Evolutionary conservation across 1,139 yeast species (phyloP).

Genomic region (Scheffersomyces segobiensis): DNA sequence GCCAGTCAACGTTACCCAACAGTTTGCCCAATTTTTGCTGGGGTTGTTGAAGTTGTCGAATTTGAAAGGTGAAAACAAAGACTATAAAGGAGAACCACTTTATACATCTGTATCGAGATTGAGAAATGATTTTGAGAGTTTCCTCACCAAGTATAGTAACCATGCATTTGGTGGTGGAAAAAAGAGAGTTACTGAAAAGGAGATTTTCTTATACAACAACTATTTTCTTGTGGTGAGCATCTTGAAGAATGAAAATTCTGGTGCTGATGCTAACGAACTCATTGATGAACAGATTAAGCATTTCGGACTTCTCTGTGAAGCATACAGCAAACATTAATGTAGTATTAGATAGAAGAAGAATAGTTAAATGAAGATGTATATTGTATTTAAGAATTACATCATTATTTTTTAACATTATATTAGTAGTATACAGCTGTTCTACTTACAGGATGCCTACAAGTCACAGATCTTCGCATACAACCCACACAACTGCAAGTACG

Average conservation of each 20-base stretch:
- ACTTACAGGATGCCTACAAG: neutral
- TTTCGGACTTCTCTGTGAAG: constrained; percentile 60
- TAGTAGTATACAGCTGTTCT: neutral
- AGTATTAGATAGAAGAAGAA: neutral
- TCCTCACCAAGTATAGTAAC: constrained; percentile 66
- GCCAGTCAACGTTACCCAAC: constrained; percentile 65
- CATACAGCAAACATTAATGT: constrained; percentile 38
- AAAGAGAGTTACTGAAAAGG: constrained; percentile 50
- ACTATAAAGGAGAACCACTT: constrained; percentile 63
- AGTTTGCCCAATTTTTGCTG: constrained; percentile 72
- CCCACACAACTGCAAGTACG: constrained; percentile 84
- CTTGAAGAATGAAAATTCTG: constrained; percentile 47
- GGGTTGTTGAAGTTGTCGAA: constrained; percentile 65
- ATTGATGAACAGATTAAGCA: constrained; percentile 62
- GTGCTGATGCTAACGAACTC: constrained; percentile 37
- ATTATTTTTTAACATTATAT: neutral
- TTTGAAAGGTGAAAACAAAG: constrained; percentile 19
- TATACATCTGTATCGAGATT: constrained; percentile 67
- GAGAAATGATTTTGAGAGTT: constrained; percentile 76
- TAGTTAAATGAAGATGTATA: neutral
- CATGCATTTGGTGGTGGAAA: constrained; percentile 37
- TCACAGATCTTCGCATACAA: constrained; percentile 66
- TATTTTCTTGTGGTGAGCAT: constrained; percentile 59
- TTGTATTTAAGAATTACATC: neutral
- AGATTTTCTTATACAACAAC: constrained; percentile 74